A percentile compares a stretch with the other conserved stretches of the same genome.
Conservation (phyloP, 208 protist species). For the Angomonas ambiguus region DNA sequence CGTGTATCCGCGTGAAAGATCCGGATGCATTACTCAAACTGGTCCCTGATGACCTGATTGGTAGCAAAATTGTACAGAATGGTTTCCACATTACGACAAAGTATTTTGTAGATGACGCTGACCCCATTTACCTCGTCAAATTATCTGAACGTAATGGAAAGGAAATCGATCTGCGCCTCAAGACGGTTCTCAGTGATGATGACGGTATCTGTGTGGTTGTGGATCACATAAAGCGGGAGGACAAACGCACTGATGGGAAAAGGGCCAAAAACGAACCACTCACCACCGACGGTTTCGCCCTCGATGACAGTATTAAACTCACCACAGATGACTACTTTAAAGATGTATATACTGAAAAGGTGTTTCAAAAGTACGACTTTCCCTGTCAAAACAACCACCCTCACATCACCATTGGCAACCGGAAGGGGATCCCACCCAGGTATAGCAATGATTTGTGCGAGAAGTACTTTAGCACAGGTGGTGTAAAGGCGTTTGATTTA, state of each 20-base stretch:
- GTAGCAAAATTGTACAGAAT: slow-evolving; percentile 22
- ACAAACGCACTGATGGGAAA: not conserved
- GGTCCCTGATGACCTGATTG: not conserved
- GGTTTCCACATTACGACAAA: slow-evolving; percentile 39
- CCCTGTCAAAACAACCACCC: slow-evolving; percentile 38
- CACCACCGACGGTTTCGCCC: not conserved
- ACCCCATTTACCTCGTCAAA: slow-evolving; percentile 28
- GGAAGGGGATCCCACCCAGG: slow-evolving; percentile 36
- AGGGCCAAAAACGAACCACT: no score
- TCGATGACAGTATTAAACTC: not conserved
- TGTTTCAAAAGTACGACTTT: slow-evolving; percentile 23
- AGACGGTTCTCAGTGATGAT: slow-evolving; percentile 27
- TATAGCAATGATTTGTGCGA: slow-evolving; percentile 55
- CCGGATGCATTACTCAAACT: slow-evolving; percentile 12
- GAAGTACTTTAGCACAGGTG: not conserved
- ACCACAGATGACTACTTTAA: not conserved
- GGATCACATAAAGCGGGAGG: not conserved
- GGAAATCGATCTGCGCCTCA: slow-evolving; percentile 34
- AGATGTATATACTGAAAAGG: not conserved
- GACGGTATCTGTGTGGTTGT: slow-evolving; percentile 36
- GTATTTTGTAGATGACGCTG: slow-evolving; percentile 32
- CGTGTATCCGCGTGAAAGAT: slow-evolving; percentile 13
- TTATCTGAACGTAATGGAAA: slow-evolving; percentile 23
- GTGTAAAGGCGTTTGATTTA: not conserved
- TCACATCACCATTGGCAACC: slow-evolving; percentile 55